phyloP scores from a whole-genome alignment of 345 rosid species.

The Eutrema japonicum region DNA sequence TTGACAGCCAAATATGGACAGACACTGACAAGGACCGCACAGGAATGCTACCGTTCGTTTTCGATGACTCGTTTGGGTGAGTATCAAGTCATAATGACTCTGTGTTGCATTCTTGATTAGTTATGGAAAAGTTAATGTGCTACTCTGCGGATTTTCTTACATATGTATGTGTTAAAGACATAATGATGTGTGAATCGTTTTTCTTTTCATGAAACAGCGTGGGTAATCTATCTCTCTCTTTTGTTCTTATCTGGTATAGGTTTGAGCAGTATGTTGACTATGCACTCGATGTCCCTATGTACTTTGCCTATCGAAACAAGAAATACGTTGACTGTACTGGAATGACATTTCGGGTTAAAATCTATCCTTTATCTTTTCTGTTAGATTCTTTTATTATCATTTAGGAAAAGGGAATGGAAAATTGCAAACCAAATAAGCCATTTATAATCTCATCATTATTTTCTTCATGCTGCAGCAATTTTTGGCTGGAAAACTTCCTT shows the following conservation, averaged over 20 bases:
- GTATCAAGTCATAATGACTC: slow-evolving; percentile 29
- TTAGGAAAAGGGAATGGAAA: not conserved
- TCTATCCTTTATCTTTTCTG: slow-evolving; percentile 53
- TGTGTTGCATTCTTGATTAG: slow-evolving; percentile 21
- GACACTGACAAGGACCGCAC: slow-evolving; percentile 92
- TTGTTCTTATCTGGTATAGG: slow-evolving; percentile 51
- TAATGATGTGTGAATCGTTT: not conserved
- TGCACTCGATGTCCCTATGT: slow-evolving; percentile 99
- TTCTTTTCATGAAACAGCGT: not conserved
- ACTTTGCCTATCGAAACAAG: slow-evolving; percentile 85
- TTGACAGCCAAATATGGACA: slow-evolving; percentile 90
- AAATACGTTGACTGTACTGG: slow-evolving; percentile 93
- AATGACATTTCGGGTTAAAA: slow-evolving; percentile 88
- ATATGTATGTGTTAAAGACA: slow-evolving; percentile 10
- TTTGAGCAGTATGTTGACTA: slow-evolving; percentile 99
- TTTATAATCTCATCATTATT: not conserved
- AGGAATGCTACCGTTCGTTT: slow-evolving; percentile 98
- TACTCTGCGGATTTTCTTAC: not conserved
- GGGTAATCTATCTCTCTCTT: slow-evolving; percentile 19
- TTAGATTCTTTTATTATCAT: not conserved
- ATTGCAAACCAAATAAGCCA: not conserved
- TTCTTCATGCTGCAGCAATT: slow-evolving; percentile 69
- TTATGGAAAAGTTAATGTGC: not conserved
- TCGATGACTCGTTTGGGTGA: slow-evolving; percentile 91
- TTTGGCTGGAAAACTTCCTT: slow-evolving; percentile 91